A percentile compares a stretch with the other conserved stretches of the same genome.
phyloP scores from a whole-genome alignment of 495 filamentous ascomycete species.

The Bacidia gigantensis region DNA sequence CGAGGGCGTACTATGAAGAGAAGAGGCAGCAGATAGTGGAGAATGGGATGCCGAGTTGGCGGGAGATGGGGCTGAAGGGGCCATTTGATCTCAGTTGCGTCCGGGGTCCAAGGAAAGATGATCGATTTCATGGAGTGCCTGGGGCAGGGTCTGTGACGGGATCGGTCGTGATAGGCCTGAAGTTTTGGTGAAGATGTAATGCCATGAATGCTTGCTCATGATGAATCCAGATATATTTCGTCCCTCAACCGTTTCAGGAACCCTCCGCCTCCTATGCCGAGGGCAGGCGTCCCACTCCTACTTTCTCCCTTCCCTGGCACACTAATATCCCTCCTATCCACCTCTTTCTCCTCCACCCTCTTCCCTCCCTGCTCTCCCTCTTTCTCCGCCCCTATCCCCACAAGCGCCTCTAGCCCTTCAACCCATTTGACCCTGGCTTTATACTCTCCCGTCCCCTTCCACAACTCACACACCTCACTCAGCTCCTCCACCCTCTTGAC shows the following conservation, averaged over 20 bases:
- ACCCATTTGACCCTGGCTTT: constrained; percentile 71
- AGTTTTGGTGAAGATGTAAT: no score
- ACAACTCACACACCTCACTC: constrained; percentile 54
- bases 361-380: constrained; percentile 15
- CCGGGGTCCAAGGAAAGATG: background rate
- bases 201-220: background rate
- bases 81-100: background rate
- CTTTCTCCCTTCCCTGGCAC: constrained; percentile 14
- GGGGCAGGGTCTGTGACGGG: background rate
- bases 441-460: constrained; percentile 89
- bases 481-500: constrained; percentile 56
- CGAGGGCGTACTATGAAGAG: constrained; percentile 8
- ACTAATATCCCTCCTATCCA: constrained; percentile 6
- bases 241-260: constrained; percentile 67
- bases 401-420: constrained; percentile 52
- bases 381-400: constrained; percentile 29
- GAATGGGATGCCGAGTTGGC: constrained; percentile 14
- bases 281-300: constrained; percentile 11
- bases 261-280: constrained; percentile 48
- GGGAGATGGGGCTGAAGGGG: constrained; percentile 6
- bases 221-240: constrained; percentile 47
- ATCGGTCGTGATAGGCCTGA: no score
- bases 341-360: constrained; percentile 26
- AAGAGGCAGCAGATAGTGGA: constrained; percentile 11
- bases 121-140: background rate